Conservation (phyloP, 108 stramenopile species). For the Seminavis robusta region DNA sequence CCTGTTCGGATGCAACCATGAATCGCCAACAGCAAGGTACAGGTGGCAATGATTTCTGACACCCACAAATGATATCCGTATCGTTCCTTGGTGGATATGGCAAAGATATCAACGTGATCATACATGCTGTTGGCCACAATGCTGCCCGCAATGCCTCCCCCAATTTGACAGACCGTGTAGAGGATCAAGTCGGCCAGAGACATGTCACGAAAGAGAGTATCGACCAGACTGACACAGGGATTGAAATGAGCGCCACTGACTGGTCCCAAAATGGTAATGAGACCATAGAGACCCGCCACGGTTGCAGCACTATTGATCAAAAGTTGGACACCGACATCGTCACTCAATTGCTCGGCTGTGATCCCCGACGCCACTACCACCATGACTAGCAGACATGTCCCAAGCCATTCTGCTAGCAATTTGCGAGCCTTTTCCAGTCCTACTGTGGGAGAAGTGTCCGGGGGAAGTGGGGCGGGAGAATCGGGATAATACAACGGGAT, state of each 20-base stretch:
- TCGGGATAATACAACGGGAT: neutral
- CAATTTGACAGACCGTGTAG: conserved; percentile 15
- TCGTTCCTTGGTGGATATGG: conserved; percentile 21
- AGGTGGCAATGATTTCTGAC: conserved; percentile 24
- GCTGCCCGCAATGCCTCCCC: conserved; percentile 19
- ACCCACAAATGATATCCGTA: conserved; percentile 16
- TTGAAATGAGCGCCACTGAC: conserved; percentile 37
- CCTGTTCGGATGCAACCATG: conserved; percentile 29
- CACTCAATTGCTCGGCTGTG: conserved; percentile 10
- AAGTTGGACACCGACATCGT: conserved; percentile 26
- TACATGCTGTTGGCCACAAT: conserved; percentile 11
- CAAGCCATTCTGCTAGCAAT: conserved; percentile 16
- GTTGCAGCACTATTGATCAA: conserved; percentile 29
- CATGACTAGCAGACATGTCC: conserved; percentile 26
- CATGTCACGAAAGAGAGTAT: conserved; percentile 20
- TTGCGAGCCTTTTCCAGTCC: conserved; percentile 10
- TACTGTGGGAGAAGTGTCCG: neutral
- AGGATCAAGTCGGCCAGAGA: neutral
- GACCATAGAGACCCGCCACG: conserved; percentile 21
- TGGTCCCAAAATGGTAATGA: conserved; percentile 31
- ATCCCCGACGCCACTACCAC: conserved; percentile 28
- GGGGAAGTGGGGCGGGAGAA: conserved; percentile 10
- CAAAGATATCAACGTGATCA: neutral
- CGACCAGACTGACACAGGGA: conserved; percentile 22
- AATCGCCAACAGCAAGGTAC: conserved; percentile 20